phyloP scores from a whole-genome alignment of 805 yeast species.

The Candida nemodendra region DNA sequence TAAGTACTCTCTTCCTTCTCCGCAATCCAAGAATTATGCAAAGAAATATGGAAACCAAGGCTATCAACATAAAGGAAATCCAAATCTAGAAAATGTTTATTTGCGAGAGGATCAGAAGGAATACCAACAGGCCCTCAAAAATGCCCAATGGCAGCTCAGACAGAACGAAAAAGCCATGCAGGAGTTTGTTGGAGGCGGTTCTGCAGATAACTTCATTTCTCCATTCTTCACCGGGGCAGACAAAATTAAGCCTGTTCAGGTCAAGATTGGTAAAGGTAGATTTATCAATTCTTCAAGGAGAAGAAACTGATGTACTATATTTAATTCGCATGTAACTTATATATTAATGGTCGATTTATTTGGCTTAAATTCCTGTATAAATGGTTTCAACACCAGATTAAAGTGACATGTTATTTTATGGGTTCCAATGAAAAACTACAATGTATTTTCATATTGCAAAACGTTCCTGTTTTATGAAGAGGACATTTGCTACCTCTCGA shows the following conservation, averaged over 20 bases:
- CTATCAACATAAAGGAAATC: conserved; percentile 64
- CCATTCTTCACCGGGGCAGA: conserved; percentile 78
- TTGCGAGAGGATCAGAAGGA: conserved; percentile 94
- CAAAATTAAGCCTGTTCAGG: conserved; percentile 52
- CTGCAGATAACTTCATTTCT: conserved; percentile 80
- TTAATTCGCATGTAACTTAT: too few species aligned
- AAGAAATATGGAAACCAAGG: conserved; percentile 78
- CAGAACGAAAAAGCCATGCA: conserved; percentile 82
- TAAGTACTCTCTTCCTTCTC: conserved; percentile 78
- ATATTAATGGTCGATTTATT: too few species aligned
- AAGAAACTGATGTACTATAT: conserved; percentile 21
- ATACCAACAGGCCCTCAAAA: conserved; percentile 81
- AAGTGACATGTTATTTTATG: too few species aligned
- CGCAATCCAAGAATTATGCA: conserved; percentile 72
- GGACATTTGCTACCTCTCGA: too few species aligned
- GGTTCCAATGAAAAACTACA: too few species aligned
- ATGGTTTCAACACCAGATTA: too few species aligned
- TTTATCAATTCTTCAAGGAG: conserved; percentile 65
- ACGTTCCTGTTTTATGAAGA: too few species aligned
- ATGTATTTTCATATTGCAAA: too few species aligned
- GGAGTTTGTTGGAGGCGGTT: conserved; percentile 94
- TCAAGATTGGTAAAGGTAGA: conserved; percentile 83
- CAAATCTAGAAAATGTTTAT: conserved; percentile 52
- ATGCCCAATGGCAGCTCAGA: conserved; percentile 82
- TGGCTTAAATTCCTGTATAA: too few species aligned